Evolutionary conservation across 352 stramenopile genomes (phyloP), one percentile per base, ranked within the genome.

Genomic region (Phytophthora capsici): DNA sequence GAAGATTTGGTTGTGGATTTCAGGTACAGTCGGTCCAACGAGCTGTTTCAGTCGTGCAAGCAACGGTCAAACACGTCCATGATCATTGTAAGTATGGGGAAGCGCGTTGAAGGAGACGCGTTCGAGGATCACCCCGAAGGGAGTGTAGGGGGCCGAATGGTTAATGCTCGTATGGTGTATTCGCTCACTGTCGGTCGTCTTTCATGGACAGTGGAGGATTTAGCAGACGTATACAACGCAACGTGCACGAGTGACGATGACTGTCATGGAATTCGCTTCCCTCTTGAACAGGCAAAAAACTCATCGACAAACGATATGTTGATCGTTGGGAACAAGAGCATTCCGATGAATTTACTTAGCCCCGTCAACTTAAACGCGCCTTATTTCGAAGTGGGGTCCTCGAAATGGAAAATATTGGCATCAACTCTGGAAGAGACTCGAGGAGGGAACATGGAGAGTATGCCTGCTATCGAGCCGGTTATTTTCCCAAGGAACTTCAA

Each of bases 101-200:
- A 63, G n/a, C 59, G 59, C 3, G 48, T 57, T 12, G 51, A 63
- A 46, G 59, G 59, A 17, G 59, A 63, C 9, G n/a, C 34, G 9
- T 63, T 68, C n/a, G 26, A 50, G 43, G 34, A 32, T 25, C 9
- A 47, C n/a, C 16, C 36, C 32, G 17, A 8, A 20, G 48, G 6
- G 7, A 3, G 28, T 8, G 9, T n/a, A 40, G n/a, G 16, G 6
- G 28, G 32, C 16, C 51, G 26, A 63, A 32, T 52, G 6, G 19
- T 36, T n/a, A 63, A 68, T 5, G 59, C 52, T 57, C 40, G 38
- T 1, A 50, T 66, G 17, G 40, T 70, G 17, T 70, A 70, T 26
- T 70, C 66, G 14, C 22, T 73, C 10, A 70, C 66, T n/a, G 46
- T 73, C 3, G 66, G 59, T 8, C 37, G 63, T 13, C 38, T 70